phyloP scores from a whole-genome alignment of 2,329 filamentous ascomycete species.

The Colletotrichum sp. region DNA sequence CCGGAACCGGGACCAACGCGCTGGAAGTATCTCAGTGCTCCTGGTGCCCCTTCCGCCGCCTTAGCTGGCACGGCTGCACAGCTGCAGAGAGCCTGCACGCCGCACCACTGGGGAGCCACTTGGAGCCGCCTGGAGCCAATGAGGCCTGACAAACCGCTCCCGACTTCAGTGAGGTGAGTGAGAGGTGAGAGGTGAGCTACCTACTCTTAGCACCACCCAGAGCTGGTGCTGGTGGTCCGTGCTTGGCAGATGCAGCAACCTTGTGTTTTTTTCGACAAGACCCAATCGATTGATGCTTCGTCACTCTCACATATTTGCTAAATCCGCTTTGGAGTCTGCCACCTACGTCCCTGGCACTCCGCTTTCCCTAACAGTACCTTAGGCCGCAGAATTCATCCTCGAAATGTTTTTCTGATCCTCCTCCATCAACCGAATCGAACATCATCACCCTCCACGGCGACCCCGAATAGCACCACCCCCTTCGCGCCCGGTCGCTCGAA shows the following conservation, averaged over 20 bases:
- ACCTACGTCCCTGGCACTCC: slow-evolving; percentile 13
- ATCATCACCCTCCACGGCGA: slow-evolving; percentile 18
- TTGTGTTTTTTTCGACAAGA: slow-evolving; percentile 31
- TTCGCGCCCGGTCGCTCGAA: slow-evolving; percentile 15
- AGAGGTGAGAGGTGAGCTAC: not conserved
- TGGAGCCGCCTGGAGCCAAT: not conserved
- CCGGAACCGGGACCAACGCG: not conserved
- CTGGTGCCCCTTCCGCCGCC: slow-evolving; percentile 4
- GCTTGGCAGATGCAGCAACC: slow-evolving; percentile 36
- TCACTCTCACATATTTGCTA: slow-evolving; percentile 25
- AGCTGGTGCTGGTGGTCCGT: slow-evolving; percentile 32
- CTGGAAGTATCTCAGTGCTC: slow-evolving; percentile 8
- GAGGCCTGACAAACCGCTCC: not conserved
- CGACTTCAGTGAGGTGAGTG: not conserved
- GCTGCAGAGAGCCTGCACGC: not conserved
- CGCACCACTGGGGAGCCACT: not conserved
- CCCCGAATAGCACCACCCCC: not conserved
- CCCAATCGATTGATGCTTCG: slow-evolving; percentile 30
- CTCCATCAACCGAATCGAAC: not conserved
- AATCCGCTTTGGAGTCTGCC: slow-evolving; percentile 12
- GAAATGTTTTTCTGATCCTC: slow-evolving; percentile 22
- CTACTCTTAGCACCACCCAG: not conserved
- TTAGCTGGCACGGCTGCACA: slow-evolving; percentile 16
- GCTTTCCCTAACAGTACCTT: slow-evolving; percentile 10
- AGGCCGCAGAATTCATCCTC: slow-evolving; percentile 18